Base-by-base conservation (phyloP, 352 stramenopile species). In the Pythium biforme region DNA sequence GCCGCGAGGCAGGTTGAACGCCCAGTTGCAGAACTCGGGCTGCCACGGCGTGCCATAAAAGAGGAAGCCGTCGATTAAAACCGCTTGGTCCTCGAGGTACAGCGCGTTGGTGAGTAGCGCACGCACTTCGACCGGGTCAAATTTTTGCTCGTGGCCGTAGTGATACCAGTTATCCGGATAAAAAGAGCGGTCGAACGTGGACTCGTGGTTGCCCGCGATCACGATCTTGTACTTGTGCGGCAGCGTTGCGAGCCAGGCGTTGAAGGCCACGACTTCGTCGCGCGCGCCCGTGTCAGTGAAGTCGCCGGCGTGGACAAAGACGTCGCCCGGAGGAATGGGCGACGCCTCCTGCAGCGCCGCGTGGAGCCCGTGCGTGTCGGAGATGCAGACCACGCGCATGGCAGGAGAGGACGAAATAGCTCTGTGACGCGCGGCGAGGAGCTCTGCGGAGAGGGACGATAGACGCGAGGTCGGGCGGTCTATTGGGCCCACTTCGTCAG, bases 241-340 rank as follows among this genome's bases (percentile, higher is more conserved):
- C 59, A 92, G 73, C 23, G 64, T 72, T 26, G 67, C 76, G 27
- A 94, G 64, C 66, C 87, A 94, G 54, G 61, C 65, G 69, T 88
- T 89, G 67, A 93, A 93, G 5, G 77, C 77, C 40, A 88, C 40
- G n/a, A 80, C 76, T 59, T 93, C 79, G 37, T 73, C 66, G 54
- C 78, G 80, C 31, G 75, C 71, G 34, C 83, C 83, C 22, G 73
- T 94, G 70, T 84, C 91, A 31, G 81, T 89, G 47, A 98, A 91
- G 76, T 98, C 90, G 22, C 82, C 82, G 47, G 96, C 89, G 49
- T 96, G 88, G 27, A 98, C 74, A 23, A 97, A 67, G 51, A 97
- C 87, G 59, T 93, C 86, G 60, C 95, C 82, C 46, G 77, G 65
- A 0, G 85, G 80, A n/a, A 91, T 73, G 37, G 52, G 64, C 26